Percentiles rank a stretch among this genome's conserved stretches.
Conservation (phyloP, 1,284 basidiomycete species). For the Puccinia coronata region DNA sequence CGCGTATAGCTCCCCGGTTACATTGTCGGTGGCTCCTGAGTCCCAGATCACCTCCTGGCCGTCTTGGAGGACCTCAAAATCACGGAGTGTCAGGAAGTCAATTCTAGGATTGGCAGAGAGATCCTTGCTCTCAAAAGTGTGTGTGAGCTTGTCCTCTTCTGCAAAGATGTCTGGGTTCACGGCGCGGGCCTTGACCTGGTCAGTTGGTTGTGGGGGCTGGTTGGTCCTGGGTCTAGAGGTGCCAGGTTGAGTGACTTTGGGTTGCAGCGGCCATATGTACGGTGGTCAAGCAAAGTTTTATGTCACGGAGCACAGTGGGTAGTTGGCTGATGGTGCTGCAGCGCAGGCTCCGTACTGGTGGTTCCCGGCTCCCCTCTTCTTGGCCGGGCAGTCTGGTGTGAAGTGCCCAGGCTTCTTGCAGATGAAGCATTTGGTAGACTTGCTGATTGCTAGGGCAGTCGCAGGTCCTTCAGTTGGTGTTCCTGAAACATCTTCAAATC, state of each 20-base stretch:
- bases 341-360: background rate
- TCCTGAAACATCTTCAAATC: too few relatives aligned
- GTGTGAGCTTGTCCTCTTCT: background rate
- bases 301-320: background rate
- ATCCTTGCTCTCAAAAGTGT: background rate
- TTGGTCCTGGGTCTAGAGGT: background rate
- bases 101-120: background rate
- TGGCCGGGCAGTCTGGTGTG: background rate
- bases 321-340: background rate
- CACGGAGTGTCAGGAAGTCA: background rate
- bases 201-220: background rate
- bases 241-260: background rate
- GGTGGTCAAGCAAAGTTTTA: background rate
- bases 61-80: background rate
- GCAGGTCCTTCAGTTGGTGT: background rate
- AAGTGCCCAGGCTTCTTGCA: background rate
- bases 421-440: background rate
- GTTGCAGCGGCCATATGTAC: background rate
- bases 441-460: background rate
- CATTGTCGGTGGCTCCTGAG: background rate
- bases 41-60: conserved; percentile 1
- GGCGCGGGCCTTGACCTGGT: background rate
- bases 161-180: background rate
- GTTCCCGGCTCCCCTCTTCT: background rate
- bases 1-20: background rate